Percentiles rank a stretch among this genome's conserved stretches.
phyloP scores from a whole-genome alignment of 1,139 yeast species.

The Chernovozyma aurita region DNA sequence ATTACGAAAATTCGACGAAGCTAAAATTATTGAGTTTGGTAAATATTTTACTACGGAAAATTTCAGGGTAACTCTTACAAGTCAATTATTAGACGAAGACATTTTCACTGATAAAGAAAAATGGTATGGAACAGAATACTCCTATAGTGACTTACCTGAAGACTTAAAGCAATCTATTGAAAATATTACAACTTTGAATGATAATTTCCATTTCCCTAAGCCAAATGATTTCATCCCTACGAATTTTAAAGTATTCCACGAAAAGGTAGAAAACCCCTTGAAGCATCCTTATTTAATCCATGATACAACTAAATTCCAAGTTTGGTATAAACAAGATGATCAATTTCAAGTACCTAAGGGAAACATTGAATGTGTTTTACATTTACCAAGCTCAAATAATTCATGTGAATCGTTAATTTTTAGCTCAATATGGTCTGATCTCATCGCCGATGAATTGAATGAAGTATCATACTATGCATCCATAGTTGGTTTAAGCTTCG shows the following conservation, averaged over 20 bases:
- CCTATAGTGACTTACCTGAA: slow-evolving; percentile 39
- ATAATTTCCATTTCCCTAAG: slow-evolving; percentile 55
- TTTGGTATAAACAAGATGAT: slow-evolving; percentile 93
- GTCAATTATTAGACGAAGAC: slow-evolving; percentile 37
- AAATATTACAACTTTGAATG: slow-evolving; percentile 24
- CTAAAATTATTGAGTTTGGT: slow-evolving; percentile 48
- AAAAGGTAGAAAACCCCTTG: slow-evolving; percentile 28
- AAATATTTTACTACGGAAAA: slow-evolving; percentile 51
- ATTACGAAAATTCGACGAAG: slow-evolving; percentile 55
- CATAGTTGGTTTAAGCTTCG: slow-evolving; percentile 68
- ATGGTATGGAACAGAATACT: slow-evolving; percentile 90
- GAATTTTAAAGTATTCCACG: slow-evolving; percentile 50
- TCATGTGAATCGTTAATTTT: slow-evolving; percentile 55
- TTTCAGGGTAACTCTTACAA: slow-evolving; percentile 55
- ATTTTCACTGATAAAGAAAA: slow-evolving; percentile 44
- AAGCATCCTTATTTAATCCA: slow-evolving; percentile 35
- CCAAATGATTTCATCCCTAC: slow-evolving; percentile 79
- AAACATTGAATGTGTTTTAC: slow-evolving; percentile 58
- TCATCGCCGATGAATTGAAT: slow-evolving; percentile 71
- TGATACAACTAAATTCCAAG: slow-evolving; percentile 30
- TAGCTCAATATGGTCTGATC: slow-evolving; percentile 59
- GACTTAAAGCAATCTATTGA: slow-evolving; percentile 33
- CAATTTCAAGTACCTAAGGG: slow-evolving; percentile 88
- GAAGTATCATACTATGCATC: slow-evolving; percentile 81
- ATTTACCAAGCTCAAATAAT: slow-evolving; percentile 57